Percentiles rank a stretch among this genome's conserved stretches.
Evolutionary conservation across 1,284 basidiomycete species (phyloP).

Genomic region (Inonotus obliquus): DNA sequence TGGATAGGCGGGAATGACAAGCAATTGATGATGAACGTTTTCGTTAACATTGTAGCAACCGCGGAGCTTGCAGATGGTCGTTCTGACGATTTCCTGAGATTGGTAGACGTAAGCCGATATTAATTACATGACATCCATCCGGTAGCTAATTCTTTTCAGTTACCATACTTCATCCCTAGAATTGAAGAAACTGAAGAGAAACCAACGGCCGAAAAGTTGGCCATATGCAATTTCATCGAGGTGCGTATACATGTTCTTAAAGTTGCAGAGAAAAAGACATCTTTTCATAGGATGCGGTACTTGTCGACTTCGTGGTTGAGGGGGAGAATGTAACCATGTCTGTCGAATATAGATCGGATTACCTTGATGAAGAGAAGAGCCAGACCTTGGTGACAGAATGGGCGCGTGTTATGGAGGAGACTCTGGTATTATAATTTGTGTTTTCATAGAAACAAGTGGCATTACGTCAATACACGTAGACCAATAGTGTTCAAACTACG

Average conservation of each 20-base stretch:
- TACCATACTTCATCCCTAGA: constrained; percentile 32
- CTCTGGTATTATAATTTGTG: constrained; percentile 1
- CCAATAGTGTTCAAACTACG: not conserved
- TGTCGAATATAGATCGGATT: constrained; percentile 32
- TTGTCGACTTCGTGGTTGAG: constrained; percentile 38
- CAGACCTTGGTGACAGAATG: constrained; percentile 23
- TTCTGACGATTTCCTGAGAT: constrained; percentile 1
- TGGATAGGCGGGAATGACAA: constrained; percentile 31
- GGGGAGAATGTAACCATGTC: constrained; percentile 37
- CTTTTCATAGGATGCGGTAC: constrained; percentile 37
- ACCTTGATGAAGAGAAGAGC: constrained; percentile 31
- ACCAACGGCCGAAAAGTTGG: constrained; percentile 21
- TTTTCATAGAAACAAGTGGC: not conserved
- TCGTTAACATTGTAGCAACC: constrained; percentile 41
- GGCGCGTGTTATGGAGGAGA: constrained; percentile 27
- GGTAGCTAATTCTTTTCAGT: constrained; percentile 22
- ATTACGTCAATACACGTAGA: not conserved
- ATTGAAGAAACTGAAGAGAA: not conserved
- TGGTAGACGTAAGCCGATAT: constrained; percentile 10
- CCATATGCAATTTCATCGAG: constrained; percentile 26
- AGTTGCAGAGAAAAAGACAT: constrained; percentile 15
- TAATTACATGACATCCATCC: constrained; percentile 20
- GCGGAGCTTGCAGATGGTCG: constrained; percentile 18
- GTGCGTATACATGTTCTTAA: constrained; percentile 18
- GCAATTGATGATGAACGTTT: constrained; percentile 40